Base-by-base conservation (phyloP, 2,329 filamentous ascomycete species). In the Aureobasidium leucospermi region DNA sequence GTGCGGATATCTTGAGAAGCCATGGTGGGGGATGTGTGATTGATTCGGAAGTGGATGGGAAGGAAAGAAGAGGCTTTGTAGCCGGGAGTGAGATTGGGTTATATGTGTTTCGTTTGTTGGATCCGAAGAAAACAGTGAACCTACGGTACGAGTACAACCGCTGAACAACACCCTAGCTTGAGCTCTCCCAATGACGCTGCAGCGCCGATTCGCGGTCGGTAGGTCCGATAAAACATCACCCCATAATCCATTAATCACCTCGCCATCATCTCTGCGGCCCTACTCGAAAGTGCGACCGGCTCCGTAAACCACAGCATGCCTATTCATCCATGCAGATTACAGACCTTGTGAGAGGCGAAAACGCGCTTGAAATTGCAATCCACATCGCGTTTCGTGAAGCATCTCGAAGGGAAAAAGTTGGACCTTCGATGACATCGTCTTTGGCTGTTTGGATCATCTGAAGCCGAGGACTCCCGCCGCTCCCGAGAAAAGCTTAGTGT, bases 1-100 rank as follows among this genome's bases (percentile, higher is more conserved):
- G 59, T 60, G 43, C 59, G 59, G 31, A 60, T 60, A 29, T 60
- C 59, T 53, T 52, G 47, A 6, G 58, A 59, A 43, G 58, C 34
- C 58, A 59, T 59, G 46, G 19, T 42, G 42, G 41, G 31, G 41
- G 7, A 16, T 11, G 15, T 16, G 11, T 45, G 31, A n/a, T 46
- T 45, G 13, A 10, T 29, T 43, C 39, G n/a, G 34, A 16, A 31
- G 16, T 38, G 41, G 41, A 57, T 57, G 52, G 10, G 29, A 42
- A 16, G 39, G 29, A 34, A 46, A 38, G 41, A 56, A 16, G 15
- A 45, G 51, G n/a, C 39, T 34, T 7, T 34, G 16, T 15, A 11
- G 2, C 19, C 29, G 41, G 52, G 31, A 29, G 31, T 9, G n/a
- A 6, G 19, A 23, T 38, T 57, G 52, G 52, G 29, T 57, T 57